Evolutionary conservation across 495 filamentous ascomycete species (phyloP).

Genomic region (Aspergillus cavernicola): DNA sequence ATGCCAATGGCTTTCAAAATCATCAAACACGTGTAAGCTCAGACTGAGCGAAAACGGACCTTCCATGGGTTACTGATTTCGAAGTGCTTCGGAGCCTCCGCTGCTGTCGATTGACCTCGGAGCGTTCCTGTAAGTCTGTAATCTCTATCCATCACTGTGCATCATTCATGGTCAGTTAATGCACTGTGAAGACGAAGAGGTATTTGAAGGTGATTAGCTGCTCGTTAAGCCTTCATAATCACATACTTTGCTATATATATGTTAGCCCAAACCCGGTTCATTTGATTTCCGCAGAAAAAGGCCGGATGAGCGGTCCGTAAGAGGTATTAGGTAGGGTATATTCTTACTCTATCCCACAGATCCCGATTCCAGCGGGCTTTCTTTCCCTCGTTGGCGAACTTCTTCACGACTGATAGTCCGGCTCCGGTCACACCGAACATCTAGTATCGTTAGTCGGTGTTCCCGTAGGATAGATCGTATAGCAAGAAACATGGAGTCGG

Average conservation of each 20-base stretch:
- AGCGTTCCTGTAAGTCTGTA: constrained; percentile 78
- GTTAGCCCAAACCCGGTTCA: constrained; percentile 39
- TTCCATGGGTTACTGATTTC: constrained; percentile 96
- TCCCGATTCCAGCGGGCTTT: constrained; percentile 76
- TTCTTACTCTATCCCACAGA: constrained; percentile 87
- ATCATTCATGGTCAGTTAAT: constrained; percentile 14
- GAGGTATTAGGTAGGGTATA: neutral
- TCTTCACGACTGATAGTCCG: constrained; percentile 68
- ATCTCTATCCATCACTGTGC: constrained; percentile 94
- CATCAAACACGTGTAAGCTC: neutral
- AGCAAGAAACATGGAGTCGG: neutral
- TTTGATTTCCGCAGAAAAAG: constrained; percentile 24
- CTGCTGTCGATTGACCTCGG: constrained; percentile 81
- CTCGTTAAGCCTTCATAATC: neutral
- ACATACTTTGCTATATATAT: constrained; percentile 68
- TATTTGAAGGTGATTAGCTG: neutral
- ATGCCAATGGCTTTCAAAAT: neutral
- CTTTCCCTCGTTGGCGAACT: constrained; percentile 86
- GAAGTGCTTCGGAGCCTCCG: constrained; percentile 78
- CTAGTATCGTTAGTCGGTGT: constrained; percentile 52
- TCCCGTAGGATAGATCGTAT: neutral
- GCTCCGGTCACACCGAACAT: constrained; percentile 86
- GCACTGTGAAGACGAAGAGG: neutral
- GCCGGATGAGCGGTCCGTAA: neutral
- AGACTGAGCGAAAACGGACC: constrained; percentile 41